Evolutionary conservation across 768 basidiomycete genomes (phyloP).

Genomic region (Auricularia auricula-judae): DNA sequence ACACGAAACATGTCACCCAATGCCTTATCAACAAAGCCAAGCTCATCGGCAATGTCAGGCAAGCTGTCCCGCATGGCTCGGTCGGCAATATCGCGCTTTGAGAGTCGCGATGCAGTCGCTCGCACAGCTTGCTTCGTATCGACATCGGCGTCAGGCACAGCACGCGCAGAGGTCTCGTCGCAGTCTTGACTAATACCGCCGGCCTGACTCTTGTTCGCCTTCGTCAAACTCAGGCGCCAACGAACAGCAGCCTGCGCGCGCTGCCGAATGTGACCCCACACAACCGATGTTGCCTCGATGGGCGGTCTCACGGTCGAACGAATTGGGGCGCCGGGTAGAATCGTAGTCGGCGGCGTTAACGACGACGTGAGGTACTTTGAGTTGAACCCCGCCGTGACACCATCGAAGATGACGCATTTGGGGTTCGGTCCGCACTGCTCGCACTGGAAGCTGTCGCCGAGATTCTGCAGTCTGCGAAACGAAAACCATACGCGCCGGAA

Average conservation of each 20-base stretch:
- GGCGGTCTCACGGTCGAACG: neutral
- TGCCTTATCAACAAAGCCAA: neutral
- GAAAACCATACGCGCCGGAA: too few species aligned
- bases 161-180: neutral
- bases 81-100: neutral
- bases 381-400: too few species aligned
- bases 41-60: neutral
- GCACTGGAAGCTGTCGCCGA: too few species aligned
- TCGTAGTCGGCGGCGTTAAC: neutral
- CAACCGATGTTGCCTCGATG: neutral
- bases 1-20: neutral
- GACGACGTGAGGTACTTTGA: too few species aligned
- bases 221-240: neutral
- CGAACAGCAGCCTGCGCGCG: neutral
- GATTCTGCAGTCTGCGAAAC: too few species aligned
- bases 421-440: too few species aligned
- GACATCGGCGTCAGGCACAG: neutral
- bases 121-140: neutral
- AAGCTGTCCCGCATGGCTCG: neutral
- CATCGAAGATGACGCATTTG: too few species aligned
- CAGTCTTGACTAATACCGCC: neutral
- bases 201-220: neutral
- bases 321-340: neutral
- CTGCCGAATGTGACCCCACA: neutral
- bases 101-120: neutral